Conservation (phyloP, 2,329 filamentous ascomycete species). For the Westerdykella aurantiaca region DNA sequence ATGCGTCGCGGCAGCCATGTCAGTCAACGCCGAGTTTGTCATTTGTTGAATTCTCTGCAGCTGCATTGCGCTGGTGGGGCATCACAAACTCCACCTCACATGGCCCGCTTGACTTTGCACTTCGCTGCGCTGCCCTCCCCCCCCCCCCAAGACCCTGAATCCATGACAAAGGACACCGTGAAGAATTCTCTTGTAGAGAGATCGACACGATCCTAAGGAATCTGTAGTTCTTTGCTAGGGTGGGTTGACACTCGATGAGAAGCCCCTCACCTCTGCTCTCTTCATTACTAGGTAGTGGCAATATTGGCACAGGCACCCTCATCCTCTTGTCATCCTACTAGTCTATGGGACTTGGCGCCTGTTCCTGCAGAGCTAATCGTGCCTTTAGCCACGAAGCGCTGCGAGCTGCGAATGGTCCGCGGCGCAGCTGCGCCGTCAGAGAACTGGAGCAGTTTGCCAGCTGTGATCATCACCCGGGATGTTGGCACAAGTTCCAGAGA, state of each 20-base stretch:
- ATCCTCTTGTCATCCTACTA: constrained; percentile 4
- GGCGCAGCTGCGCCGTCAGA: constrained; percentile 4
- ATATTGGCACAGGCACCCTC: not conserved
- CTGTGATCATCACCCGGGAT: constrained; percentile 30
- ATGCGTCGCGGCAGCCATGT: constrained; percentile 7
- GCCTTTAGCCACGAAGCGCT: constrained; percentile 13
- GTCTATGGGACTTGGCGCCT: not conserved
- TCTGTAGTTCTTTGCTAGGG: too few relatives aligned
- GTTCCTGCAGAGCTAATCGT: constrained; percentile 32
- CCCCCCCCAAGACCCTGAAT: too few relatives aligned
- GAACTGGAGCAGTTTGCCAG: constrained; percentile 16
- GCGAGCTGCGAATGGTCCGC: constrained; percentile 9
- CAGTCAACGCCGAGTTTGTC: not conserved
- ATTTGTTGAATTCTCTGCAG: not conserved
- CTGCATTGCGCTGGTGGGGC: not conserved
- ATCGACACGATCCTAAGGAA: too few relatives aligned
- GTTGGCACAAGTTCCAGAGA: constrained; percentile 14
- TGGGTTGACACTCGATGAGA: too few relatives aligned
- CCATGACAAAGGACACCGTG: too few relatives aligned
- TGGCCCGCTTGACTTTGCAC: too few relatives aligned
- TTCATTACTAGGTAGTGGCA: too few relatives aligned
- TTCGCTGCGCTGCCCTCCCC: too few relatives aligned
- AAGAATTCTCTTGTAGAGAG: too few relatives aligned
- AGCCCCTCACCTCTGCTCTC: too few relatives aligned
- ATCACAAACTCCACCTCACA: too few relatives aligned